Base-by-base conservation (phyloP, 345 rosid genomes). In the Eutrema heterophyllum region DNA sequence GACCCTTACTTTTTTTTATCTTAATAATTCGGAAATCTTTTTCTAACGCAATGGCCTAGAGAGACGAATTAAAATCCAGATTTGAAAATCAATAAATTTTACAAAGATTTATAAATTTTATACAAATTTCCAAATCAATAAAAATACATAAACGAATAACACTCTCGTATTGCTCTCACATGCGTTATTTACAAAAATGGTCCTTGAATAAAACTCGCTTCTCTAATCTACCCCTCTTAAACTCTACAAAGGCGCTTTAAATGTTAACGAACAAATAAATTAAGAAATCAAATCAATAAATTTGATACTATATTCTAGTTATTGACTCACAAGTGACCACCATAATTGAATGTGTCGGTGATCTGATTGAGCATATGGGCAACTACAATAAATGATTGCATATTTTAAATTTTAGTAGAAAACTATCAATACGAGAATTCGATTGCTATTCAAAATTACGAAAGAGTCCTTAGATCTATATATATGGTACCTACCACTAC, bases 261-360 rank as follows among this genome's bases (percentile, higher is more conserved):
- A 55, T 54, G 59, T 6, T 38, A 64, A 27, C 26, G 32, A 39
- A 21, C 11, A n/a, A 9, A 41, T 15, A 13, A 26, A 67, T 10
- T 32, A 7, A 32, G 9, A 52, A 68, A 40, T 15, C 35, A 27
- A 58, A 38, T 60, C 48, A 45, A 70, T 54, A 8, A 48, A 6
- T 21, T 21, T 21, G 24, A 21, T 21, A 15, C 1, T 9, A 35
- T 4, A 6, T n/a, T 32, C 1, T 12, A 41, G 62, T 4, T 2
- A 68, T 44, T 57, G 4, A 70, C 6, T 56, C 60, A 57, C 46
- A 64, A 46, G 54, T 73, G 71, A 56, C 48, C 44, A 56, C 40
- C 44, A 70, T 77, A 49, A 70, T 54, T 40, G 71, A 6, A 24
- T 71, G 64, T 36, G 77, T 77, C 81, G 77, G 81, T 77, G 81